phyloP scores from a whole-genome alignment of 73 alveolate genomes.

The Diophrys sp. region DNA sequence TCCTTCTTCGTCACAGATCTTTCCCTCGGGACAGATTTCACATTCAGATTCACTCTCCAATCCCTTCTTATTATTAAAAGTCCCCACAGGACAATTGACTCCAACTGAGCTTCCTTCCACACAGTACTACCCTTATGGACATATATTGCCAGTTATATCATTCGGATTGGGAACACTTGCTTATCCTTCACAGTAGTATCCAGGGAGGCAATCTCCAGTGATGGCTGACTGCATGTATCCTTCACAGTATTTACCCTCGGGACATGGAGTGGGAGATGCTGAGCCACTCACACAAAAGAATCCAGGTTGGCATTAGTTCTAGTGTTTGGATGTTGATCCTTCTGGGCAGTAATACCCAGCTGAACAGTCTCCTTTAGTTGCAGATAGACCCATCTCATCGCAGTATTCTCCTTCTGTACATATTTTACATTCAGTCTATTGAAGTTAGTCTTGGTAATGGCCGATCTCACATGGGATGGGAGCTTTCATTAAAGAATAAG shows the following conservation, averaged over 20 bases:
- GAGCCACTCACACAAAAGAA: constrained; percentile 59
- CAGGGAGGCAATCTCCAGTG: constrained; percentile 69
- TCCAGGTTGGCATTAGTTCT: constrained; percentile 56
- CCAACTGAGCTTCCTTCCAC: constrained; percentile 61
- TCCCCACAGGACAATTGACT: constrained; percentile 58
- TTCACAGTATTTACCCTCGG: constrained; percentile 64
- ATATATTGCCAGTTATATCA: constrained; percentile 10
- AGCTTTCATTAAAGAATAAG: constrained; percentile 19
- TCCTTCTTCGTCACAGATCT: constrained; percentile 53
- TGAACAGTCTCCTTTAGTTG: constrained; percentile 20
- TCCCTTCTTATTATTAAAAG: constrained; percentile 35
- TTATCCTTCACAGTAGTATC: constrained; percentile 25
- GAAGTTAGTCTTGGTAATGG: constrained; percentile 3
- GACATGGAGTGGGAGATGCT: constrained; percentile 25
- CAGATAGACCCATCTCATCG: constrained; percentile 17
- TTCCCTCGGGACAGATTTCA: constrained; percentile 49
- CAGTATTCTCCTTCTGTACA: constrained; percentile 66
- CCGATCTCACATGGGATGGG: constrained; percentile 15
- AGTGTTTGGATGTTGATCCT: constrained; percentile 21
- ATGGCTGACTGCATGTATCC: constrained; percentile 24
- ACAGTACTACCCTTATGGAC: constrained; percentile 60
- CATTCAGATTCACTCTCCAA: constrained; percentile 38
- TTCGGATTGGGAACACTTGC: constrained; percentile 25
- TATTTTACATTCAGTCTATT: constrained; percentile 34
- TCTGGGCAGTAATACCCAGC: constrained; percentile 64